A percentile compares a stretch with the other conserved stretches of the same genome.
Evolutionary conservation across 208 protist genomes (phyloP).

Genomic region (Trypanosoma cruzi): DNA sequence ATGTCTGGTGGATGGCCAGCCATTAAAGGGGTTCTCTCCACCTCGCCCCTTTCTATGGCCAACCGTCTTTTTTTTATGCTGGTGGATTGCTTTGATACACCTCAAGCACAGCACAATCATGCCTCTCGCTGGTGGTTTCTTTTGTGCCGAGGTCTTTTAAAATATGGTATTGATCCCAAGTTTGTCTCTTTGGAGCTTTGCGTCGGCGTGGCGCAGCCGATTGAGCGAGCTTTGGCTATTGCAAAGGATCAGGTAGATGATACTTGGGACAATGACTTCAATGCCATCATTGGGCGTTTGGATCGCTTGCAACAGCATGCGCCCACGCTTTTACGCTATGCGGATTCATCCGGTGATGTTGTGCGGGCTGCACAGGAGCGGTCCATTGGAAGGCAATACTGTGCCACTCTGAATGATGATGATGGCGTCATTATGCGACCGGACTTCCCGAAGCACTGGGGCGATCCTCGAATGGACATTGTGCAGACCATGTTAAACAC

Average conservation of each 20-base stretch:
- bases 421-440: conserved; percentile 78
- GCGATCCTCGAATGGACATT: conserved; percentile 64
- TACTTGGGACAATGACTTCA: conserved; percentile 47
- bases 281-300: conserved; percentile 62
- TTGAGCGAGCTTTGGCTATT: conserved; percentile 54
- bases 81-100: conserved; percentile 37
- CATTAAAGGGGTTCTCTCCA: conserved; percentile 19
- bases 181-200: conserved; percentile 43
- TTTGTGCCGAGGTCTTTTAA: conserved; percentile 42
- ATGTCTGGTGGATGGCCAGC: conserved; percentile 32
- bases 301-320: conserved; percentile 41
- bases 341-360: conserved; percentile 48
- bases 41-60: conserved; percentile 32
- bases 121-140: conserved; percentile 31
- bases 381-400: conserved; percentile 47
- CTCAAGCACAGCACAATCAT: conserved; percentile 1
- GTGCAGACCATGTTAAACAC: conserved; percentile 83
- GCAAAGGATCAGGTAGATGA: conserved; percentile 42
- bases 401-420: conserved; percentile 59
- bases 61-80: conserved; percentile 36
- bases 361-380: conserved; percentile 64
- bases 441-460: conserved; percentile 75
- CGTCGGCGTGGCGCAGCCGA: conserved; percentile 52
- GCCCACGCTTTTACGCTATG: neutral
- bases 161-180: conserved; percentile 33